These are phyloP conservation scores for Botryotinia calthae DNA, from an alignment of 2,329 filamentous ascomycete species.

Conservation along the genomic window DNA sequence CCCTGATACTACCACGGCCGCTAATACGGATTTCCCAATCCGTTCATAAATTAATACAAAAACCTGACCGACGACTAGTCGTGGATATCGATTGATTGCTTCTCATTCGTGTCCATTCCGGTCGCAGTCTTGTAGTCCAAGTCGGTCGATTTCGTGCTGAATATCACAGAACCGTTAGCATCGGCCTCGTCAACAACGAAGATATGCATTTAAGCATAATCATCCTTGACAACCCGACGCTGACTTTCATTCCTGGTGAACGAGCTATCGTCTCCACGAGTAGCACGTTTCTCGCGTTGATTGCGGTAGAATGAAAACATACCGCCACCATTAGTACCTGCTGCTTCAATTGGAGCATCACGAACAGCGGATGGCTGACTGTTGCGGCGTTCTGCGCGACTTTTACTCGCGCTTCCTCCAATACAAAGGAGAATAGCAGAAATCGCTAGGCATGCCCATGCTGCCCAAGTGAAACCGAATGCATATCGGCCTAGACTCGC, in stretches of 20 bases:
- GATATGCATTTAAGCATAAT: conserved; percentile 13
- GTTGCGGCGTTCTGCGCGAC: not conserved
- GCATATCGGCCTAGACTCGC: conserved; percentile 65
- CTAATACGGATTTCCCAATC: not conserved
- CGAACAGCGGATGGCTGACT: not conserved
- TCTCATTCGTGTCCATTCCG: not conserved
- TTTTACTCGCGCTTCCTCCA: conserved; percentile 43
- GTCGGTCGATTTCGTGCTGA: not conserved
- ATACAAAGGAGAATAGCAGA: conserved; percentile 66
- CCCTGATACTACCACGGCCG: not conserved
- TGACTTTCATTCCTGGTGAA: conserved; percentile 11
- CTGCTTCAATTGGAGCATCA: not conserved
- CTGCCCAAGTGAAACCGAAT: conserved; percentile 76
- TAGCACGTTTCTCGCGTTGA: not conserved
- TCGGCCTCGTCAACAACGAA: not conserved
- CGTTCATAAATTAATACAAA: not conserved
- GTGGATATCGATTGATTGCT: not conserved
- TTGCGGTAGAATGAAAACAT: conserved; percentile 16
- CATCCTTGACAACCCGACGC: conserved; percentile 16
- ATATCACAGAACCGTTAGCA: not conserved
- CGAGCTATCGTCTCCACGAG: conserved; percentile 2
- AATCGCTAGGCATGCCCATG: conserved; percentile 64
- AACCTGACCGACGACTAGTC: not conserved
- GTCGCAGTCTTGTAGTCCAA: not conserved
- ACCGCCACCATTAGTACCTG: not conserved